Evolutionary conservation across 148 eudicot genomes (phyloP).

Genomic region (Vaccinium darrowii): DNA sequence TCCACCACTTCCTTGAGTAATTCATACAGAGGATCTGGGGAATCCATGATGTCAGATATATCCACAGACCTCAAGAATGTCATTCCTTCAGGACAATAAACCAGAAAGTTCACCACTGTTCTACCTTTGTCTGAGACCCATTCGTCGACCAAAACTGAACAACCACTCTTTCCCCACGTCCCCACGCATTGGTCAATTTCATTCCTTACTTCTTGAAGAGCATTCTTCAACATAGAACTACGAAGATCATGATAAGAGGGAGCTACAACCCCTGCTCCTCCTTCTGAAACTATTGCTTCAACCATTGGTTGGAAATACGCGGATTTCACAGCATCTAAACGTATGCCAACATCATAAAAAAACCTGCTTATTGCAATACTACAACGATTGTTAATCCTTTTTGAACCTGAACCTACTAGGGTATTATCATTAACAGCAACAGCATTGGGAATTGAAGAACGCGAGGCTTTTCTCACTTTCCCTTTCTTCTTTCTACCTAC

Average conservation of each 20-base stretch:
- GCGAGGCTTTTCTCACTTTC: constrained; percentile 46
- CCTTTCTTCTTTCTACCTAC: constrained; percentile 64
- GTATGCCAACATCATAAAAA: constrained; percentile 73
- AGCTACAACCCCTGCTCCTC: constrained; percentile 49
- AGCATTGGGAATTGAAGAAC: constrained; percentile 17
- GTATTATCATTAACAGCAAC: constrained; percentile 22
- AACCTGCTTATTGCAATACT: constrained; percentile 76
- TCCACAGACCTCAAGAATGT: constrained; percentile 76
- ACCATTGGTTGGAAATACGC: constrained; percentile 87
- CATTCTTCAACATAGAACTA: constrained; percentile 66
- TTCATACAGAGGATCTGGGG: constrained; percentile 49
- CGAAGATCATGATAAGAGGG: constrained; percentile 84
- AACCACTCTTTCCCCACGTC: constrained; percentile 73
- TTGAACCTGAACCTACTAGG: constrained; percentile 17
- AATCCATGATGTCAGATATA: constrained; percentile 51
- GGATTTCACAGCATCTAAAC: constrained; percentile 73
- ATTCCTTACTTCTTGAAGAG: constrained; percentile 68
- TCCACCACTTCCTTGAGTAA: constrained; percentile 68
- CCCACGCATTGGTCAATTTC: constrained; percentile 56
- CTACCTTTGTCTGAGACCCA: constrained; percentile 53
- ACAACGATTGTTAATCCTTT: constrained; percentile 44
- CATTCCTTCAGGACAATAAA: constrained; percentile 71
- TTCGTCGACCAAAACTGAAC: constrained; percentile 79
- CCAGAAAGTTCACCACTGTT: constrained; percentile 52
- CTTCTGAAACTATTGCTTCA: constrained; percentile 83